These are phyloP conservation scores for Microbotryomycetes sp. DNA, from an alignment of 1,284 basidiomycete genomes.

Conservation along the genomic window DNA sequence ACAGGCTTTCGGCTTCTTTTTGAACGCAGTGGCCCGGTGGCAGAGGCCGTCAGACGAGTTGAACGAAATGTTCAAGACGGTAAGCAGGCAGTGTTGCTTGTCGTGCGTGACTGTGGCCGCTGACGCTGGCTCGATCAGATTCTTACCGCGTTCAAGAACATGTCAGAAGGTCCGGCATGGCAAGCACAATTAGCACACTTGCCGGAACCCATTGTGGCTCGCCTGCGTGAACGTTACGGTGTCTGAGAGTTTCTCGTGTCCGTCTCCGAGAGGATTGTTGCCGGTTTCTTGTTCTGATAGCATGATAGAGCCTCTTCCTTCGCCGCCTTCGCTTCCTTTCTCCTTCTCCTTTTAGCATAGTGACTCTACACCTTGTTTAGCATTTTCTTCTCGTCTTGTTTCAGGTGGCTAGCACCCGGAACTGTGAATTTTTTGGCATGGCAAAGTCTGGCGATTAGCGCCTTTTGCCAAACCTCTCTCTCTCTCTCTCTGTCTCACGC, in stretches of 20 bases:
- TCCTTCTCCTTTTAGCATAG: neutral
- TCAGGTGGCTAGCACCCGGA: too few species aligned
- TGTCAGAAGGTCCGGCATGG: constrained; percentile 67
- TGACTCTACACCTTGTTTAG: neutral
- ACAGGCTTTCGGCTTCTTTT: constrained; percentile 87
- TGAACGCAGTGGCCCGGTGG: constrained; percentile 94
- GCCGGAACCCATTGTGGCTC: constrained; percentile 69
- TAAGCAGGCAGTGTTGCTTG: constrained; percentile 24
- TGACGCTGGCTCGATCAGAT: constrained; percentile 46
- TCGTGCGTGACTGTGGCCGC: constrained; percentile 29
- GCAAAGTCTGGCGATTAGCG: too few species aligned
- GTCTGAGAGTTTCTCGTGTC: constrained; percentile 52
- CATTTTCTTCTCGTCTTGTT: too few species aligned
- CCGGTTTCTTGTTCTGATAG: too few species aligned
- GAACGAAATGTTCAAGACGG: constrained; percentile 75
- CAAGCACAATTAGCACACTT: constrained; percentile 63
- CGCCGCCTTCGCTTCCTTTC: neutral
- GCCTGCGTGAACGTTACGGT: constrained; percentile 64
- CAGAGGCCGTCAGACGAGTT: constrained; percentile 78
- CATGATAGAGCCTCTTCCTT: neutral
- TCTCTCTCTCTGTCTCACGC: too few species aligned
- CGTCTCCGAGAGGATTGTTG: too few species aligned
- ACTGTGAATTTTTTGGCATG: too few species aligned
- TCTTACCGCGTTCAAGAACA: constrained; percentile 73
- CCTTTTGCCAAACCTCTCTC: too few species aligned